Evolutionary conservation across 192 early-diverging fungal species (phyloP).

Genomic region (Allomyces macrogynus): DNA sequence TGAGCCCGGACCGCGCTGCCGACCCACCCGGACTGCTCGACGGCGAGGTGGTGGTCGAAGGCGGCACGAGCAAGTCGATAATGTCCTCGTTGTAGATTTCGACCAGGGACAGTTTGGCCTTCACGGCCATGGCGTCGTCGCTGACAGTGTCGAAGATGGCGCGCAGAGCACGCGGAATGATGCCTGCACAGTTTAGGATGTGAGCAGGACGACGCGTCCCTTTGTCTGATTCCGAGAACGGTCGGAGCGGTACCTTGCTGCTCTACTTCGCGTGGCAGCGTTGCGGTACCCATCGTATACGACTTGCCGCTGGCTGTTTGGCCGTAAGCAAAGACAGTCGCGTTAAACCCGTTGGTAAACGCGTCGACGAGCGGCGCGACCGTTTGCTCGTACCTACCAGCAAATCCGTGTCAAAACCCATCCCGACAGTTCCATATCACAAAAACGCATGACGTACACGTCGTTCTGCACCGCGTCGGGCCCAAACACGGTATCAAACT

Average conservation of each 20-base stretch:
- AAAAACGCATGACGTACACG: conserved; percentile 16
- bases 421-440: conserved; percentile 1
- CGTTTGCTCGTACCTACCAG: conserved; percentile 39
- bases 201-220: background rate
- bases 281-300: conserved; percentile 48
- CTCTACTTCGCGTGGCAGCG: conserved; percentile 3
- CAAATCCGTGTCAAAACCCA: background rate
- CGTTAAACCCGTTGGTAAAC: conserved; percentile 60
- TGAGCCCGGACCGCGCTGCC: conserved; percentile 14
- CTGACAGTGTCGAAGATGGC: conserved; percentile 34
- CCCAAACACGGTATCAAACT: conserved; percentile 57
- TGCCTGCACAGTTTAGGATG: conserved; percentile 11
- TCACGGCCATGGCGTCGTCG: background rate
- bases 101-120: background rate
- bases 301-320: conserved; percentile 74
- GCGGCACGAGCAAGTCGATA: conserved; percentile 25
- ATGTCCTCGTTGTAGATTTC: conserved; percentile 30
- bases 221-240: too few species aligned
- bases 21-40: conserved; percentile 11
- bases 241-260: conserved; percentile 12
- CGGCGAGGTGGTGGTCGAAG: too few species aligned
- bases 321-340: conserved; percentile 80
- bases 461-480: conserved; percentile 50
- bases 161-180: conserved; percentile 43
- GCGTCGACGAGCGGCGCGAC: conserved; percentile 42